These are phyloP conservation scores for Prunus mume DNA, from an alignment of 306 rosid genomes.

Conservation along the genomic window DNA sequence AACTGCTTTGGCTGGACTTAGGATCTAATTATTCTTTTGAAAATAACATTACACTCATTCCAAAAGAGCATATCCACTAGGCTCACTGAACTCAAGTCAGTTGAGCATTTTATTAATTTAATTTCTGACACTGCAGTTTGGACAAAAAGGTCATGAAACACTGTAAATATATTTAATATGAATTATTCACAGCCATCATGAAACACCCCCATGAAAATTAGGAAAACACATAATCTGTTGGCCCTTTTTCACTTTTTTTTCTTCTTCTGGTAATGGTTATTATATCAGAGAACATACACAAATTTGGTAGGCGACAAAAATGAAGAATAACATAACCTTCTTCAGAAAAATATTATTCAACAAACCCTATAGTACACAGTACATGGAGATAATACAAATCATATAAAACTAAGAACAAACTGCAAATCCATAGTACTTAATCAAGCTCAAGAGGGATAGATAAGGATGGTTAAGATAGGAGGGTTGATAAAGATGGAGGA, in stretches of 20 bases:
- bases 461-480: background rate
- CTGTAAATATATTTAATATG: background rate
- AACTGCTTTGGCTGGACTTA: background rate
- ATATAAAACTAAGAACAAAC: background rate
- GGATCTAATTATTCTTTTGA: background rate
- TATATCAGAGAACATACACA: background rate
- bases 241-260: background rate
- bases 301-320: background rate
- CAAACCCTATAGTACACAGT: background rate
- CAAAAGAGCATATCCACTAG: background rate
- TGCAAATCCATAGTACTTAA: background rate
- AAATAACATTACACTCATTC: background rate
- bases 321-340: background rate
- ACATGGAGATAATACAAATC: background rate
- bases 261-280: background rate
- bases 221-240: background rate
- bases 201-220: background rate
- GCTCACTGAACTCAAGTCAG: background rate
- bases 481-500: background rate
- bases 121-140: background rate
- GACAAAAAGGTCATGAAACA: background rate
- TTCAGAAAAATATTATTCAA: background rate
- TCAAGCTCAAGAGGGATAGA: conserved; percentile 79
- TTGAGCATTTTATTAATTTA: background rate
- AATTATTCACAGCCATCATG: background rate